These are phyloP conservation scores for Pseudocercospora crystallina DNA, from an alignment of 2,329 filamentous ascomycete species.

Conservation along the genomic window DNA sequence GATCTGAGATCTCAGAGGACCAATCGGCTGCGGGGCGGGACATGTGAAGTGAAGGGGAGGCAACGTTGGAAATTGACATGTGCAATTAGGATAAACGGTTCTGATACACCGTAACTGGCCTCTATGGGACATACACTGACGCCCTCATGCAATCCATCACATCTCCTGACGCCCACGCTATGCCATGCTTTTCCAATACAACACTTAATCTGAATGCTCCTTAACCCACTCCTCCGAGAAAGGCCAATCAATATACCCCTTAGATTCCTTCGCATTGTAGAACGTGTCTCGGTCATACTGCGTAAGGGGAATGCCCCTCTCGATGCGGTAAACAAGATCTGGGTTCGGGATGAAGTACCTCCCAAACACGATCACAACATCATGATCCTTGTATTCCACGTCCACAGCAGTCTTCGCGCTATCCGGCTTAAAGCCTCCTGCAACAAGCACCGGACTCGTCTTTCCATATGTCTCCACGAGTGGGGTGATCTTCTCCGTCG, in stretches of 20 bases:
- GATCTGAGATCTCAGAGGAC: too few relatives aligned
- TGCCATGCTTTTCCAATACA: too few relatives aligned
- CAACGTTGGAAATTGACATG: too few relatives aligned
- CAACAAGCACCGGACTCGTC: slow-evolving; percentile 49
- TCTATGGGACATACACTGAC: too few relatives aligned
- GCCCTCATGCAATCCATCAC: too few relatives aligned
- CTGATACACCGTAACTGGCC: too few relatives aligned
- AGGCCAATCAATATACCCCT: slow-evolving; percentile 40
- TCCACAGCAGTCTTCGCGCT: slow-evolving; percentile 35
- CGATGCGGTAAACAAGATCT: slow-evolving; percentile 48
- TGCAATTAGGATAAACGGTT: too few relatives aligned
- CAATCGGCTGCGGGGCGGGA: too few relatives aligned
- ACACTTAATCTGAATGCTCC: too few relatives aligned
- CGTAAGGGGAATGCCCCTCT: slow-evolving; percentile 42
- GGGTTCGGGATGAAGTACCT: slow-evolving; percentile 51
- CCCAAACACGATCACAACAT: slow-evolving; percentile 48
- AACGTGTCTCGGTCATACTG: slow-evolving; percentile 47
- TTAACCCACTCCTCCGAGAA: too few relatives aligned
- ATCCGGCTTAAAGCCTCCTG: slow-evolving; percentile 42
- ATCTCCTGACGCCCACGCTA: too few relatives aligned
- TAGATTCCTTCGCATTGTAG: slow-evolving; percentile 40
- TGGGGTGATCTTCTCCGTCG: slow-evolving; percentile 43
- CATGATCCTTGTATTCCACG: slow-evolving; percentile 38
- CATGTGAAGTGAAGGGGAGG: too few relatives aligned
- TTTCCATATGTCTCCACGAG: slow-evolving; percentile 48